A percentile compares a stretch with the other conserved stretches of the same genome.
phyloP scores from a whole-genome alignment of 1,284 basidiomycete genomes.

The Mycena citricolor region DNA sequence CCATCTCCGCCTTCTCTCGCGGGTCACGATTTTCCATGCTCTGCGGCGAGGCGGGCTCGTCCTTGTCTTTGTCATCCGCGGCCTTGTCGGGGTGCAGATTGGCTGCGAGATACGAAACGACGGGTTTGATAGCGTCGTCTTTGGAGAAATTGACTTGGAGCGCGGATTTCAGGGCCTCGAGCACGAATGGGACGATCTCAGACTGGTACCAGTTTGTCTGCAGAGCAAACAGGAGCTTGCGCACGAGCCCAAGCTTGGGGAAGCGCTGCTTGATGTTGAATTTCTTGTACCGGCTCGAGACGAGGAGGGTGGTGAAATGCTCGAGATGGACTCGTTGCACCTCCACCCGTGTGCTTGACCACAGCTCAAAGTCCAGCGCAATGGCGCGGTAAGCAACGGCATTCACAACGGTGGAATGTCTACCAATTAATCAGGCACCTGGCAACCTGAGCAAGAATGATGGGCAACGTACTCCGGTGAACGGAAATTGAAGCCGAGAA shows the following conservation, averaged over 20 bases:
- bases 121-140: conserved; percentile 78
- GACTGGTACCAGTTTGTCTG: conserved; percentile 73
- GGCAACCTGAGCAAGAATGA: conserved; percentile 7
- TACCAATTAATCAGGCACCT: no score
- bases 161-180: conserved; percentile 59
- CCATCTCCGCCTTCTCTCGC: conserved; percentile 59
- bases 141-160: conserved; percentile 63
- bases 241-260: conserved; percentile 69
- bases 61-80: neutral
- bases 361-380: conserved; percentile 88
- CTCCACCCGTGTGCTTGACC: conserved; percentile 69
- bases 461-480: conserved; percentile 74
- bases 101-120: conserved; percentile 83
- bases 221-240: conserved; percentile 78
- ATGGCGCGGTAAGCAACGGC: conserved; percentile 80
- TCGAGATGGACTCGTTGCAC: conserved; percentile 79
- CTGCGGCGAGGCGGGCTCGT: conserved; percentile 43
- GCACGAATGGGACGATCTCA: conserved; percentile 53
- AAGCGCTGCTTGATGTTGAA: conserved; percentile 76
- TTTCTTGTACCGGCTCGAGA: conserved; percentile 66
- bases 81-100: conserved; percentile 52
- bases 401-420: conserved; percentile 81
- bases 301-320: conserved; percentile 76
- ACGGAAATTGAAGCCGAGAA: conserved; percentile 80
- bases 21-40: conserved; percentile 51